These are phyloP conservation scores for Hypoxylon sp. DNA, from an alignment of 2,329 filamentous ascomycete genomes.

Conservation along the genomic window DNA sequence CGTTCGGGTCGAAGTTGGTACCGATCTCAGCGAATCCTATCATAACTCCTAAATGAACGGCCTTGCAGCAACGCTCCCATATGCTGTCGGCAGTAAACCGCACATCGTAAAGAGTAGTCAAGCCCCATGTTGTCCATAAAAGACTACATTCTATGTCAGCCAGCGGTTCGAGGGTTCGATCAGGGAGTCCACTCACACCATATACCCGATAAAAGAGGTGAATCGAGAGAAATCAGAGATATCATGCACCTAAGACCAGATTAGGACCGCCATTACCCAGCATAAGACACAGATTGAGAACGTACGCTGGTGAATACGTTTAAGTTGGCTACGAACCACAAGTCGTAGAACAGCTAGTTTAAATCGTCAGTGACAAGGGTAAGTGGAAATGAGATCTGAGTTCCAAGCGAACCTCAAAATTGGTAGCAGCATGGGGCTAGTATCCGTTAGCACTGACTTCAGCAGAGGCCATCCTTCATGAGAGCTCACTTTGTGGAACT, in stretches of 20 bases:
- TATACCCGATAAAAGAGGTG: slow-evolving; percentile 67
- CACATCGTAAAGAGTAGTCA: slow-evolving; percentile 75
- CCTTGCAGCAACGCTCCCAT: slow-evolving; percentile 72
- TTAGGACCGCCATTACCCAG: background rate
- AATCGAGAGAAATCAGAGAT: slow-evolving; percentile 48
- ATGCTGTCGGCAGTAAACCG: slow-evolving; percentile 75
- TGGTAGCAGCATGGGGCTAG: slow-evolving; percentile 46
- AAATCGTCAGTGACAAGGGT: slow-evolving; percentile 42
- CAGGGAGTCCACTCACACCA: slow-evolving; percentile 54
- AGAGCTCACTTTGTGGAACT: slow-evolving; percentile 45
- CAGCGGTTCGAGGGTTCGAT: slow-evolving; percentile 51
- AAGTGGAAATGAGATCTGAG: background rate
- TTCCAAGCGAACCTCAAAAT: slow-evolving; percentile 46
- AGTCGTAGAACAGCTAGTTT: slow-evolving; percentile 69
- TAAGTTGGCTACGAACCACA: slow-evolving; percentile 76
- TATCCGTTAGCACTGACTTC: slow-evolving; percentile 26
- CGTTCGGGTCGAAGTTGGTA: slow-evolving; percentile 59
- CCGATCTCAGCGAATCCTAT: slow-evolving; percentile 75
- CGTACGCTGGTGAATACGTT: slow-evolving; percentile 70
- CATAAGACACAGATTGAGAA: slow-evolving; percentile 6
- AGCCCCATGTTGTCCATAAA: slow-evolving; percentile 78
- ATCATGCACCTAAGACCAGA: slow-evolving; percentile 48
- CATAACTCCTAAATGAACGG: slow-evolving; percentile 74
- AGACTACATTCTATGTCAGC: slow-evolving; percentile 59
- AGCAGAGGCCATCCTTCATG: background rate